Conservation (phyloP, 441 rosid genomes). For the Pelargonium fulgidum region DNA sequence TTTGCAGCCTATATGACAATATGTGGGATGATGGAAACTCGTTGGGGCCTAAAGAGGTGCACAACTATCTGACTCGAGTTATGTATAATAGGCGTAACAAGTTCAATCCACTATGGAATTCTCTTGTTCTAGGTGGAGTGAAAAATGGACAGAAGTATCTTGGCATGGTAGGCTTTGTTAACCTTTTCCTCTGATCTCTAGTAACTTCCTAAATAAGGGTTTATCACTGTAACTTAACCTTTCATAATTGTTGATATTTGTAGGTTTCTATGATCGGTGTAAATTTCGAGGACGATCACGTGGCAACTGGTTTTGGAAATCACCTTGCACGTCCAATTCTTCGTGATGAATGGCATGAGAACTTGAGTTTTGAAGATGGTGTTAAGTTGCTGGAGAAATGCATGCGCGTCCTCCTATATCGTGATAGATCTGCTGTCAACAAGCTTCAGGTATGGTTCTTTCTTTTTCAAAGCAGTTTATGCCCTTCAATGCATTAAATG, state of each 20-base stretch:
- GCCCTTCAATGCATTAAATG: background rate
- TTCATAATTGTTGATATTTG: constrained; percentile 18
- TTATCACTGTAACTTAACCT: background rate
- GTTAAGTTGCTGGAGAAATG: constrained; percentile 88
- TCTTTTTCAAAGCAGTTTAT: constrained; percentile 7
- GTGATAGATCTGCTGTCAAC: constrained; percentile 89
- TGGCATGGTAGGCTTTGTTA: constrained; percentile 55
- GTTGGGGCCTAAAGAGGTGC: constrained; percentile 96
- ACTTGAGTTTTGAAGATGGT: constrained; percentile 87
- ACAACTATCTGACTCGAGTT: constrained; percentile 81
- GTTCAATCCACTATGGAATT: constrained; percentile 92
- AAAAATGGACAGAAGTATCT: constrained; percentile 91
- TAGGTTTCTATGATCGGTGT: constrained; percentile 93
- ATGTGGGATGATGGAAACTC: constrained; percentile 99
- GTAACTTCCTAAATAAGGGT: background rate
- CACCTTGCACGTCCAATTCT: constrained; percentile 93
- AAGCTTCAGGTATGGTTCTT: constrained; percentile 75
- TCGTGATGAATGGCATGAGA: constrained; percentile 93
- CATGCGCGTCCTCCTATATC: constrained; percentile 94
- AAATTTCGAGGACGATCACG: constrained; percentile 79
- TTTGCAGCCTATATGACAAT: constrained; percentile 80
- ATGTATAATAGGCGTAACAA: constrained; percentile 97
- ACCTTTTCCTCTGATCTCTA: constrained; percentile 1
- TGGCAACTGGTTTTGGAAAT: constrained; percentile 96
- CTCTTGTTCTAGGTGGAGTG: constrained; percentile 94